Conservation (phyloP, 192 early-diverging fungal species). For the Entomortierella beljakovae region DNA sequence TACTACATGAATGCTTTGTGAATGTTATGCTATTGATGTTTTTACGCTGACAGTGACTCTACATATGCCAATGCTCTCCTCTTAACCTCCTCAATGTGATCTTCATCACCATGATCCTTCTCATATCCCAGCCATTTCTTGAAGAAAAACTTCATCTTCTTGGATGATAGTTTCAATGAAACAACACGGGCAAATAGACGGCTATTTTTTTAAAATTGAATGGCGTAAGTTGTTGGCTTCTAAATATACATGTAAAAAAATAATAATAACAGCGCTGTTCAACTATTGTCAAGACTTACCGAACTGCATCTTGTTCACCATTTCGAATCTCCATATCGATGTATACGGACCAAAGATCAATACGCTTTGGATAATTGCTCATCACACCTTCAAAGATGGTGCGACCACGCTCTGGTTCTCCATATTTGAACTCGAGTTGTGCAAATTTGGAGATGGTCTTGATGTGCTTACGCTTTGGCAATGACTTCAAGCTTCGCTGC, state of each 20-base stretch:
- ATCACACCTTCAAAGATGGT: slow-evolving; percentile 98
- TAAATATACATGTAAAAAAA: slow-evolving; percentile 5
- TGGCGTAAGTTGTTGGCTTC: not conserved
- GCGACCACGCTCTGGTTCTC: slow-evolving; percentile 96
- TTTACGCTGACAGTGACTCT: slow-evolving; percentile 62
- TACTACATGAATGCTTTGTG: too few species aligned
- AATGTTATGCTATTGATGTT: not conserved
- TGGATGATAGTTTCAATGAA: slow-evolving; percentile 91
- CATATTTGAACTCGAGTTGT: slow-evolving; percentile 97
- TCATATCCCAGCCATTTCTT: slow-evolving; percentile 98
- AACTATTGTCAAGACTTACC: slow-evolving; percentile 69
- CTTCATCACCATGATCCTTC: slow-evolving; percentile 84
- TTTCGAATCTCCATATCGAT: slow-evolving; percentile 95
- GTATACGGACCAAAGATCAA: slow-evolving; percentile 98
- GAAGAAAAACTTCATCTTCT: slow-evolving; percentile 99
- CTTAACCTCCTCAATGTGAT: slow-evolving; percentile 90
- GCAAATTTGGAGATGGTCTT: slow-evolving; percentile 96
- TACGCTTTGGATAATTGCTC: slow-evolving; percentile 90
- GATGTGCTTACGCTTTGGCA: slow-evolving; percentile 96
- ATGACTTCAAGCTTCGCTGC: slow-evolving; percentile 79
- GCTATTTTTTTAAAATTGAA: slow-evolving; percentile 24
- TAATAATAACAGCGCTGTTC: slow-evolving; percentile 7
- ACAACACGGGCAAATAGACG: slow-evolving; percentile 92
- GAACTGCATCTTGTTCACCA: slow-evolving; percentile 72
- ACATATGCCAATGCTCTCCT: slow-evolving; percentile 88